These are phyloP conservation scores for Onygenales sp. DNA, from an alignment of 2,329 filamentous ascomycete species.

Conservation along the genomic window DNA sequence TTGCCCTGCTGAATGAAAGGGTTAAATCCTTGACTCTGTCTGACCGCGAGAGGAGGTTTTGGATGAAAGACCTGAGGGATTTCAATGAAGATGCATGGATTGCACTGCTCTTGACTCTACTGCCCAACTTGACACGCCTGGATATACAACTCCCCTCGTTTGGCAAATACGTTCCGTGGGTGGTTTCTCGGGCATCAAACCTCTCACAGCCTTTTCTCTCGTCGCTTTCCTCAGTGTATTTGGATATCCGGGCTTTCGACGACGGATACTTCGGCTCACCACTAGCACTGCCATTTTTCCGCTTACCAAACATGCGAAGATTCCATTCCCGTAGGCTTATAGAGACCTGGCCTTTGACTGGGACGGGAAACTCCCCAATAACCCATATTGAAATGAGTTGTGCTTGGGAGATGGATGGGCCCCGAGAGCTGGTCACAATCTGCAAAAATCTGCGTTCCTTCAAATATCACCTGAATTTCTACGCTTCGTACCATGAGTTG, in stretches of 20 bases:
- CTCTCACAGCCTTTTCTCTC: background rate
- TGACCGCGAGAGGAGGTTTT: background rate
- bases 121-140: background rate
- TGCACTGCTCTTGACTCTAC: background rate
- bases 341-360: background rate
- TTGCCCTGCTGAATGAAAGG: background rate
- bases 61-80: background rate
- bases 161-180: background rate
- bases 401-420: background rate
- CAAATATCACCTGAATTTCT: background rate
- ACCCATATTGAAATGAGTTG: background rate
- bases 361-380: background rate
- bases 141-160: background rate
- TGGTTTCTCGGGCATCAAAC: background rate
- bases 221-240: background rate
- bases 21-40: background rate
- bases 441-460: background rate
- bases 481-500: background rate
- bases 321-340: background rate
- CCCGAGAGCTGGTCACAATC: background rate
- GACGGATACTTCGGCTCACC: background rate
- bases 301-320: background rate
- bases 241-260: background rate
- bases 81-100: background rate
- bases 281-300: background rate